Conservation (phyloP, 2,329 filamentous ascomycete genomes). For the Immersiporthe knoxdaviesiana region DNA sequence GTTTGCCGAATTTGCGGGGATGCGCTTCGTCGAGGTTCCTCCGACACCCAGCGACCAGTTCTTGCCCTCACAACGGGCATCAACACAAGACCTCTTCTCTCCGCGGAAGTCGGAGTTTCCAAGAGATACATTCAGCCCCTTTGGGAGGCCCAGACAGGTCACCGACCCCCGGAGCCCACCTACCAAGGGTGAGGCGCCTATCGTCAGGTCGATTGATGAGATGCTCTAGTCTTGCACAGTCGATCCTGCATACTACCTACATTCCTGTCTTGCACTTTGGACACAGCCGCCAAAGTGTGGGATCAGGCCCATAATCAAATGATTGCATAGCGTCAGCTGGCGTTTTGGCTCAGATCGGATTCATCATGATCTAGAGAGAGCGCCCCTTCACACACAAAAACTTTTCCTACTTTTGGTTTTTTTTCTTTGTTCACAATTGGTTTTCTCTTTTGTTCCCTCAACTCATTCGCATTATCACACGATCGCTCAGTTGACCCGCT, state of each 20-base stretch:
- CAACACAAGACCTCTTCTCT: slow-evolving; percentile 38
- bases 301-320: slow-evolving; percentile 19
- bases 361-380: not conserved
- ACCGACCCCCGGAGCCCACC: slow-evolving; percentile 75
- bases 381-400: not conserved
- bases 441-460: not conserved
- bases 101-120: slow-evolving; percentile 57
- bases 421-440: slow-evolving; percentile 25
- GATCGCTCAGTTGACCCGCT: slow-evolving; percentile 25
- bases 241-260: not conserved
- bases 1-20: slow-evolving; percentile 47
- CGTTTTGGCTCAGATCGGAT: slow-evolving; percentile 17
- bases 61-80: slow-evolving; percentile 39
- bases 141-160: slow-evolving; percentile 54
- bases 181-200: slow-evolving; percentile 73
- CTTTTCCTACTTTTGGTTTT: slow-evolving; percentile 23
- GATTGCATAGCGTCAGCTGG: slow-evolving; percentile 21
- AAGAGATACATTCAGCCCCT: slow-evolving; percentile 55
- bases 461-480: slow-evolving; percentile 17
- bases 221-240: slow-evolving; percentile 57
- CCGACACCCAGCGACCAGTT: slow-evolving; percentile 56
- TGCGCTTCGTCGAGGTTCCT: slow-evolving; percentile 57
- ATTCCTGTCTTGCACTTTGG: not conserved
- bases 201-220: slow-evolving; percentile 78
- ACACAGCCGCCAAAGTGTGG: slow-evolving; percentile 14